Percentiles rank a stretch among this genome's conserved stretches.
Conservation (phyloP, 768 basidiomycete genomes). For the Trametes cingulata region DNA sequence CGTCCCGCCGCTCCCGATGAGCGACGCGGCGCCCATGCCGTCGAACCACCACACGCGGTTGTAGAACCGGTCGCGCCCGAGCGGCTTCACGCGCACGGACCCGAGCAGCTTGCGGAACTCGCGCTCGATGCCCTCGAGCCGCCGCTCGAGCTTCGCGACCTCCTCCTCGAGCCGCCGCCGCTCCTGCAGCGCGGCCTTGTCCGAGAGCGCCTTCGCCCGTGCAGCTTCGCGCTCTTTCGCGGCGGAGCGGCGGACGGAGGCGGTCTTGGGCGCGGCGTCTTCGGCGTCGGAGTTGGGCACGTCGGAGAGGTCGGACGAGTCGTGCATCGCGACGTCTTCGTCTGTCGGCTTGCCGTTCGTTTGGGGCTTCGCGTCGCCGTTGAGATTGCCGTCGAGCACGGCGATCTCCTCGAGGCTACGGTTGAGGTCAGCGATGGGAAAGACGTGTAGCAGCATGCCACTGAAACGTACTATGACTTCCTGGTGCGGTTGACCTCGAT, state of each 20-base stretch:
- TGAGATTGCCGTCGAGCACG: slow-evolving; percentile 55
- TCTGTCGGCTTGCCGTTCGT: slow-evolving; percentile 34
- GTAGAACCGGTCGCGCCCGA: slow-evolving; percentile 92
- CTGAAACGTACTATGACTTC: slow-evolving; percentile 73
- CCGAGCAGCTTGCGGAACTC: slow-evolving; percentile 92
- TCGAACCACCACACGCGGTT: slow-evolving; percentile 99
- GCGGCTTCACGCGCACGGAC: slow-evolving; percentile 80
- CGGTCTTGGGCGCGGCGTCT: slow-evolving; percentile 54
- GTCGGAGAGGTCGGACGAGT: slow-evolving; percentile 75
- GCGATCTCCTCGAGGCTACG: slow-evolving; percentile 74
- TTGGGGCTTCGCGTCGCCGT: slow-evolving; percentile 25
- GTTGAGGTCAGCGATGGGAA: background rate
- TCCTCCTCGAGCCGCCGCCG: slow-evolving; percentile 87
- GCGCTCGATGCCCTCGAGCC: slow-evolving; percentile 85
- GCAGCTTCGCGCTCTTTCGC: slow-evolving; percentile 83
- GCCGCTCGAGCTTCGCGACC: slow-evolving; percentile 75
- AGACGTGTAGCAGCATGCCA: no score
- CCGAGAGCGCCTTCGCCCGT: slow-evolving; percentile 73
- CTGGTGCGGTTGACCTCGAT: slow-evolving; percentile 91
- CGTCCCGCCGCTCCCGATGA: slow-evolving; percentile 76
- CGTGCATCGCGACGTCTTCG: slow-evolving; percentile 62
- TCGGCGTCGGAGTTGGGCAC: slow-evolving; percentile 59
- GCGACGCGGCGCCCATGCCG: slow-evolving; percentile 83
- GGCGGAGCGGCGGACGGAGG: slow-evolving; percentile 45
- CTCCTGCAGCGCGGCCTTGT: slow-evolving; percentile 81